Evolutionary conservation across 352 stramenopile species (phyloP).

Genomic region (Globisporangium recalcitrans): DNA sequence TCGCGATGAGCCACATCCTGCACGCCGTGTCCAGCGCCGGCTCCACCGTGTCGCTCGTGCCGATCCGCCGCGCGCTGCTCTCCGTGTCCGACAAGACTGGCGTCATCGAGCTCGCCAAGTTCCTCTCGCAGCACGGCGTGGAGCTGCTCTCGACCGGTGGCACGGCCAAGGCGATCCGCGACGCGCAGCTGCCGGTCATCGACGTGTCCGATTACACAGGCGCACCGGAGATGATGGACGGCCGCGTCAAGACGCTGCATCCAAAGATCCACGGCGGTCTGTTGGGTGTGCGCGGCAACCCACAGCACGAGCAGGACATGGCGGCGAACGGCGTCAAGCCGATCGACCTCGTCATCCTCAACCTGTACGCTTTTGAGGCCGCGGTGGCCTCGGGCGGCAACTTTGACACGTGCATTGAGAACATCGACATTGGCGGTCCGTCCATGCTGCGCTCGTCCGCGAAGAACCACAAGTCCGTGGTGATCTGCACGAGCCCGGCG

Average conservation of each 20-base stretch:
- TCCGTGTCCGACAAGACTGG: slow-evolving; percentile 99
- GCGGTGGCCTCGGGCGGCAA: slow-evolving; percentile 90
- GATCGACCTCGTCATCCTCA: slow-evolving; percentile 99
- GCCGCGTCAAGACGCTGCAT: slow-evolving; percentile 99
- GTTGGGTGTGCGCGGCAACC: slow-evolving; percentile 96
- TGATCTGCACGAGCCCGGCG: slow-evolving; percentile 94
- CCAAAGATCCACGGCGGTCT: slow-evolving; percentile 99
- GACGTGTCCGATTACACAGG: slow-evolving; percentile 98
- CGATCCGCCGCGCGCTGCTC: slow-evolving; percentile 94
- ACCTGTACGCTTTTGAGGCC: slow-evolving; percentile 99
- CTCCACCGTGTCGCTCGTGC: slow-evolving; percentile 74
- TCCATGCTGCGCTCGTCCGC: slow-evolving; percentile 98
- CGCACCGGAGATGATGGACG: slow-evolving; percentile 98
- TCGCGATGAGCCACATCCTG: slow-evolving; percentile 75
- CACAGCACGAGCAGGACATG: slow-evolving; percentile 96
- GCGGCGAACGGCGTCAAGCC: slow-evolving; percentile 92
- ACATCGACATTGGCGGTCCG: slow-evolving; percentile 99
- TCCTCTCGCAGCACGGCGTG: slow-evolving; percentile 89
- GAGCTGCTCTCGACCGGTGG: slow-evolving; percentile 98
- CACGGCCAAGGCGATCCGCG: slow-evolving; percentile 95
- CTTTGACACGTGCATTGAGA: slow-evolving; percentile 99
- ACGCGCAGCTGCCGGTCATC: slow-evolving; percentile 92
- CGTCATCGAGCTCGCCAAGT: slow-evolving; percentile 96
- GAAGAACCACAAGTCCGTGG: slow-evolving; percentile 99
- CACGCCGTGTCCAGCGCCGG: slow-evolving; percentile 60